Conservation (phyloP, 2,329 filamentous ascomycete species). For the Xylariaceae sp. region DNA sequence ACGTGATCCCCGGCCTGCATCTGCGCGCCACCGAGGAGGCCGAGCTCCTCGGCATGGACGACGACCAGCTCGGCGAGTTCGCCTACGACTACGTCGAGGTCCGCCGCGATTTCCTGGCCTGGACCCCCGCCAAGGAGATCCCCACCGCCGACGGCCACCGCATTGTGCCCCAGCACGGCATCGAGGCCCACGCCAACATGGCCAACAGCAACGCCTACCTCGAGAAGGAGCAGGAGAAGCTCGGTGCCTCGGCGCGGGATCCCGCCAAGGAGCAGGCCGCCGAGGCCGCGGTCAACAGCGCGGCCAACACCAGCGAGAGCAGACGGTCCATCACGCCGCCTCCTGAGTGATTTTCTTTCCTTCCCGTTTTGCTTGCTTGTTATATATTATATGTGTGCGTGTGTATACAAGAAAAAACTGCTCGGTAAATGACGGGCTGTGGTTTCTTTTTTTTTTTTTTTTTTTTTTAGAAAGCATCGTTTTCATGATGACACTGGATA, state of each 20-base stretch:
- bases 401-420: no score
- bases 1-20: constrained; percentile 75
- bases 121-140: constrained; percentile 75
- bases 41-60: constrained; percentile 85
- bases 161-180: constrained; percentile 71
- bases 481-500: no score
- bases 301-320: constrained; percentile 11
- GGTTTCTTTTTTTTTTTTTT: no score
- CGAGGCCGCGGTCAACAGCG: constrained; percentile 19
- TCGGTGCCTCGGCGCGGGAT: not conserved
- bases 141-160: constrained; percentile 61
- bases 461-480: no score
- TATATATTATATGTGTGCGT: no score
- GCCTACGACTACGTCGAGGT: constrained; percentile 91
- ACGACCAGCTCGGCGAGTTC: constrained; percentile 88
- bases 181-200: constrained; percentile 70
- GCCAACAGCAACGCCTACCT: constrained; percentile 55
- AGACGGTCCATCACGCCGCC: not conserved
- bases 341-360: no score
- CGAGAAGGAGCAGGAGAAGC: constrained; percentile 23
- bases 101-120: constrained; percentile 83
- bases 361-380: no score
- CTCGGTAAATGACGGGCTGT: no score
- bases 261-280: constrained; percentile 20
- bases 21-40: constrained; percentile 81